Conservation (phyloP, 495 filamentous ascomycete genomes). For the Trichoderma gamsii region DNA sequence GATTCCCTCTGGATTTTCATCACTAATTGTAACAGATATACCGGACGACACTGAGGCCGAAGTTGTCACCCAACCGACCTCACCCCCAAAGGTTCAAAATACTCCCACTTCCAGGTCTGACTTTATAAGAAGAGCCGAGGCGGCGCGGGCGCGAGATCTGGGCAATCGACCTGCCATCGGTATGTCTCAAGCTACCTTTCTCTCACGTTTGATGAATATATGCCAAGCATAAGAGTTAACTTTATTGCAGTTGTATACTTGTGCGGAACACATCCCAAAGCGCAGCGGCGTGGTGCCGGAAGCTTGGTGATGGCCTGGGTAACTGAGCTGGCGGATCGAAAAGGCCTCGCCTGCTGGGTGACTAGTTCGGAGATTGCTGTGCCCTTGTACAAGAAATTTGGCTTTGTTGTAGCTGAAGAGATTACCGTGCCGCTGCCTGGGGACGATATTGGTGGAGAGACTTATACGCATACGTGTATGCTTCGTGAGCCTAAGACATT, state of each 20-base stretch:
- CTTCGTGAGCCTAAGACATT: not conserved
- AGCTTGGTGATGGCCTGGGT: constrained; percentile 2
- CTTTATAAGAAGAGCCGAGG: not conserved
- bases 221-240: not conserved
- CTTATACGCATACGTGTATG: constrained; percentile 2
- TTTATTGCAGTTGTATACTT: not conserved
- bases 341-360: constrained; percentile 9
- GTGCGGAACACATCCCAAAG: not conserved
- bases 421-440: not conserved
- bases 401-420: not conserved
- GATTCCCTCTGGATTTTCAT: too few relatives aligned
- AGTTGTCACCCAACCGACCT: not conserved
- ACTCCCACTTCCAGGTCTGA: not conserved
- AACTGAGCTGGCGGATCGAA: not conserved
- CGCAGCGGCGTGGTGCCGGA: constrained; percentile 3
- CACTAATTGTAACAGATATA: not conserved
- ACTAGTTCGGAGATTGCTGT: not conserved
- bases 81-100: not conserved
- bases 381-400: constrained; percentile 3
- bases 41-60: not conserved
- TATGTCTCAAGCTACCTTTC: not conserved
- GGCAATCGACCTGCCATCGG: constrained; percentile 8
- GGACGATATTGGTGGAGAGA: not conserved
- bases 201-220: not conserved
- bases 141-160: not conserved